Conservation (phyloP, 495 filamentous ascomycete genomes). For the Elaphomyces granulatus region DNA sequence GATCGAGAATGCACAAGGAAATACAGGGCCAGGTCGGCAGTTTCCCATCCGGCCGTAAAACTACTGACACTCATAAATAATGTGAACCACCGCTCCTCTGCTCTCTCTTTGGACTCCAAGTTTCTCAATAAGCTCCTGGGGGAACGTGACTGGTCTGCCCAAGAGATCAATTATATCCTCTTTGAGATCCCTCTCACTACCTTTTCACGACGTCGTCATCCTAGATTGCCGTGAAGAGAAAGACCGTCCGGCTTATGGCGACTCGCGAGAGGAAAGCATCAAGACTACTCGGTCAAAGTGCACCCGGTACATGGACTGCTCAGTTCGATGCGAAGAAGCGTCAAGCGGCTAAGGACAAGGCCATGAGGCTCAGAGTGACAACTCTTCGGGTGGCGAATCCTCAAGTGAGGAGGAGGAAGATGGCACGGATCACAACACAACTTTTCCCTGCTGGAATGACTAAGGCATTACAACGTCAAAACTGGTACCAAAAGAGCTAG, state of each 20-base stretch:
- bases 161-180: not conserved
- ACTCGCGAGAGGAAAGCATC: not conserved
- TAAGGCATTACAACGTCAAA: not conserved
- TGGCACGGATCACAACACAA: not conserved
- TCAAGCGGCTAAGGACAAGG: not conserved
- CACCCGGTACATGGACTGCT: not conserved
- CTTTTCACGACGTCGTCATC: not conserved
- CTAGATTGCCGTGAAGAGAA: not conserved
- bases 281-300: not conserved
- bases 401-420: not conserved
- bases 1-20: not conserved
- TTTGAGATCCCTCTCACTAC: not conserved
- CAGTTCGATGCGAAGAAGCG: not conserved
- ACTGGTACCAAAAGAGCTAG: not conserved
- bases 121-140: constrained; percentile 1
- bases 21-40: not conserved
- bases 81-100: not conserved
- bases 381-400: not conserved
- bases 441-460: not conserved
- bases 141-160: constrained; percentile 2
- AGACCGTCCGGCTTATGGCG: not conserved
- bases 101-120: not conserved
- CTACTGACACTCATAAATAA: not conserved
- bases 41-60: not conserved
- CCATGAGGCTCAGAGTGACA: not conserved